Evolutionary conservation across 768 basidiomycete species (phyloP).

Genomic region (Gautieria morchelliformis): DNA sequence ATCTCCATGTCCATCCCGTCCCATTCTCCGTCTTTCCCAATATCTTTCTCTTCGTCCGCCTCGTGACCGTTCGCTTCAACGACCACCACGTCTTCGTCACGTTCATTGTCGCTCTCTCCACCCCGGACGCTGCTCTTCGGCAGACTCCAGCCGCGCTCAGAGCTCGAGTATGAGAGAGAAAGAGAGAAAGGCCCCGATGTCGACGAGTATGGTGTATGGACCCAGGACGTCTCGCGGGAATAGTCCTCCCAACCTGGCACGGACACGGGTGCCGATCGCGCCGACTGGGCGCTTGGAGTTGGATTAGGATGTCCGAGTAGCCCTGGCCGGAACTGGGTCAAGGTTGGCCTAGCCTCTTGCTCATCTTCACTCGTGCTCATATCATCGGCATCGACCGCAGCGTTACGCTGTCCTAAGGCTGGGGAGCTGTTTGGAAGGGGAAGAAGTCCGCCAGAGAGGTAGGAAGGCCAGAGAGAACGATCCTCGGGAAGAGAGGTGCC

Average conservation of each 20-base stretch:
- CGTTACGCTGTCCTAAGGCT: neutral
- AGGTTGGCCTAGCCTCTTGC: neutral
- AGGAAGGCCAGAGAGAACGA: slow-evolving; percentile 85
- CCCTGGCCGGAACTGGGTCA: slow-evolving; percentile 7
- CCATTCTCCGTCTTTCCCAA: slow-evolving; percentile 4
- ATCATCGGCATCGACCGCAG: neutral
- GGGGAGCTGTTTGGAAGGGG: slow-evolving; percentile 3
- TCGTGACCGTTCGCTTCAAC: neutral
- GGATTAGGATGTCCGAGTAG: slow-evolving; percentile 6
- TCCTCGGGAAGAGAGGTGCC: slow-evolving; percentile 85
- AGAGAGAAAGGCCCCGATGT: neutral
- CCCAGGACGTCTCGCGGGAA: neutral
- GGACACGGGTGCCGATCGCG: neutral
- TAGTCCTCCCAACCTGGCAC: neutral
- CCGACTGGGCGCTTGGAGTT: neutral
- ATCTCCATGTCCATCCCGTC: slow-evolving; percentile 8
- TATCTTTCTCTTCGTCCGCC: neutral
- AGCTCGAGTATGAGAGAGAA: neutral
- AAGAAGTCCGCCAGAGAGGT: slow-evolving; percentile 37
- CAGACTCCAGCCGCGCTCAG: neutral
- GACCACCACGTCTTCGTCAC: neutral
- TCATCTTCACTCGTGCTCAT: slow-evolving; percentile 1
- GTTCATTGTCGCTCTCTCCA: neutral
- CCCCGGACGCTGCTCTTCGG: neutral
- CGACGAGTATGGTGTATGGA: neutral